Evolutionary conservation across 129 eudicot species (phyloP), one percentile per base, ranked within the genome.

Genomic region (Flaveria brownii): DNA sequence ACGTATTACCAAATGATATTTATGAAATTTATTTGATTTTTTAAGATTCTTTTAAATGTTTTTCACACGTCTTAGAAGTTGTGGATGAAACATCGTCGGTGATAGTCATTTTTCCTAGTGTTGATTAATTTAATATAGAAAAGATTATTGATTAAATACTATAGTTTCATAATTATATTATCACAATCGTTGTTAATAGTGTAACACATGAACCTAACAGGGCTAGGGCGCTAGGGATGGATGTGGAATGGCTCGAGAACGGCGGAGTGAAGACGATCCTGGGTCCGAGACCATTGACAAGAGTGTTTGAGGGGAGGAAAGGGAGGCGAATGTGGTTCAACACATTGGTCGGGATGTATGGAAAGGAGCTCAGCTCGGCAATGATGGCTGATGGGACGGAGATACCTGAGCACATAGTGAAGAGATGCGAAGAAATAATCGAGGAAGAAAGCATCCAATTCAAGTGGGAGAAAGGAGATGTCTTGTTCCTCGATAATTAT

Each of bases 271-370:
- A 86, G 80, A 82, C 91, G 26, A 86, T 86, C 26, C 23, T 90
- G 64, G 86, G 87, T 9, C 96, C 96, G 11, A 80, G 85, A n/a
- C 51, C 75, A 47, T 68, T 82, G 72, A 88, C 91, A 1, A 84
- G 67, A 84, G 87, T 90, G 16, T 90, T 90, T 49, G 93, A 87
- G 13, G 96, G 91, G 17, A 84, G 96, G 72, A 90, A 90, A 54
- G 91, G 91, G 54, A 81, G 93, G 60, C 81, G 80, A 65, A 88
- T 90, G 96, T 90, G 96, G 96, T 90, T 90, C 87, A 90, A 90
- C 84, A 87, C 91, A 5, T n/a, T 90, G 70, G 93, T 87, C 5
- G 91, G 93, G 23, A 90, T 90, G 96, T 59, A 90, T 0, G 93
- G 93, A 45, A 90, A 87, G 84, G 93, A 88, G 76, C 78, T 84